Evolutionary conservation across 768 basidiomycete species (phyloP), one percentile per base, ranked within the genome.

Genomic region (Trametes cubensis): DNA sequence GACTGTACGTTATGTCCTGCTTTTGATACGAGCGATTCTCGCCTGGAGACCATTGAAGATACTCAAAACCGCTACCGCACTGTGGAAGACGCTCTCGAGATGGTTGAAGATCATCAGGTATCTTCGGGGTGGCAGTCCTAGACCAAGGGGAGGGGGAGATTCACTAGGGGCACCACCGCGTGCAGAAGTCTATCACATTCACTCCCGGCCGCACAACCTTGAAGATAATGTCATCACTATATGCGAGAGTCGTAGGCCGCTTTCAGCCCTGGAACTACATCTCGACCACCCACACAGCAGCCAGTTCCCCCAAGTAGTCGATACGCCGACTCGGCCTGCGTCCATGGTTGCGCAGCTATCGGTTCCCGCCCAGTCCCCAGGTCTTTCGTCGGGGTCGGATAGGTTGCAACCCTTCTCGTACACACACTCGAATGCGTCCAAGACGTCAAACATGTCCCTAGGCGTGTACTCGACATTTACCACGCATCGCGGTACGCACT

Each of bases 161-260:
- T 21, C 55, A 15, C 26, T 2, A 21, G 7, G 30, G 20, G n/a
- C 47, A n/a, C 51, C 23, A n/a, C 50, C 21, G 3, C 15, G 11
- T 6, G 18, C 45, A 15, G 20, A 47, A 13, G 1, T 30, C 39
- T 23, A 14, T 2, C 39, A 34, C 34, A 34, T 34, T 11, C 5
- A 34, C 34, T 34, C 34, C 10, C 34, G 34, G 10, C 34, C 34
- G 5, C 38, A 41, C 41, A 26, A 39, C 46, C 11, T 21, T n/a
- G 21, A 23, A 18, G 28, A 15, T 2, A 18, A 54, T n/a, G 13
- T 23, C 21, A 30, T 45, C 40, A 55, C 58, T 4, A 48, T 67
- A 6, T 64, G 63, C 41, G 52, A 50, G n/a, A 67, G 66, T 40
- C 53, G 54, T 39, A 53, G 63, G 39, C 66, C 66, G 7, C 56